Evolutionary conservation across 352 stramenopile species (phyloP).

Genomic region (Saprolegnia parasitica): DNA sequence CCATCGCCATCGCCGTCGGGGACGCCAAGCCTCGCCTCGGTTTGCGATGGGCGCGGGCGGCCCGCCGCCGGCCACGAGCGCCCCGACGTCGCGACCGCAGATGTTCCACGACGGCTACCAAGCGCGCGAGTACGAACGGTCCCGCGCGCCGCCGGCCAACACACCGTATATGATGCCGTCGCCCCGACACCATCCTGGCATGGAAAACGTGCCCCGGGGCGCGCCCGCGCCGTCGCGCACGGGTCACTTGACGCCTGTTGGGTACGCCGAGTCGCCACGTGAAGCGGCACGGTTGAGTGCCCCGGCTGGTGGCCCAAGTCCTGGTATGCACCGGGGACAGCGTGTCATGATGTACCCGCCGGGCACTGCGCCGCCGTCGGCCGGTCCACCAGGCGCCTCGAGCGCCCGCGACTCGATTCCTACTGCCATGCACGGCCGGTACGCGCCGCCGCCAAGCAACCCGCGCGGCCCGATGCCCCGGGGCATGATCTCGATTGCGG

Average conservation of each 20-base stretch:
- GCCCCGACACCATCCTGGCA: not conserved
- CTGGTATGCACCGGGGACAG: not conserved
- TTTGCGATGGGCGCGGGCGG: not conserved
- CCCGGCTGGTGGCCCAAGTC: not conserved
- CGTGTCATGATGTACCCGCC: not conserved
- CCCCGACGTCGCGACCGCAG: not conserved
- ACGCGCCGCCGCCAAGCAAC: not conserved
- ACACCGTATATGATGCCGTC: not conserved
- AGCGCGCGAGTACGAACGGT: not conserved
- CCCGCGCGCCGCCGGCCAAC: too few relatives aligned
- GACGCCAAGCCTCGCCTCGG: not conserved
- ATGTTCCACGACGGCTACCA: not conserved
- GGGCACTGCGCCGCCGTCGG: not conserved
- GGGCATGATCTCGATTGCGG: conserved; percentile 23
- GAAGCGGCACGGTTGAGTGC: not conserved
- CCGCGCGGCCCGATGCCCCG: not conserved
- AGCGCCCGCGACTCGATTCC: not conserved
- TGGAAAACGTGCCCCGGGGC: not conserved
- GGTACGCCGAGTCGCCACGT: not conserved
- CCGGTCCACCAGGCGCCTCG: not conserved
- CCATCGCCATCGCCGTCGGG: not conserved
- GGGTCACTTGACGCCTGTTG: not conserved
- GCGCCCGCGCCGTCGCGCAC: not conserved
- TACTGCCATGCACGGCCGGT: not conserved
- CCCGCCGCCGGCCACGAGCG: too few relatives aligned